Base-by-base conservation (phyloP, 2,329 filamentous ascomycete genomes). In the Fusarium sambucinum region DNA sequence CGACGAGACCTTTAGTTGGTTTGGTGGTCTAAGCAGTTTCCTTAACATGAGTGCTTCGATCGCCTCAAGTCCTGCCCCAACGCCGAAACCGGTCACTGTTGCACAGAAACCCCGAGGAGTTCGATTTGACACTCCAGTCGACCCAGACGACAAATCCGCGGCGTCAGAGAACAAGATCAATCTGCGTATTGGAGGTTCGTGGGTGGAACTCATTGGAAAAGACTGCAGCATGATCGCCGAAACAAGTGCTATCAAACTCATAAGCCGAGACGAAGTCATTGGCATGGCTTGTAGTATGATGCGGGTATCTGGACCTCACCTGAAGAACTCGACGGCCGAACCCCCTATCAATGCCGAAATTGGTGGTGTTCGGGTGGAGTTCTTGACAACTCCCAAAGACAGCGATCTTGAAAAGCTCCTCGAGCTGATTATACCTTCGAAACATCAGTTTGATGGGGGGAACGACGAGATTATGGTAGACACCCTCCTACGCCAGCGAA, bases 391-490 rank as follows among this genome's bases (percentile, higher is more conserved):
- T 1, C 95, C 96, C 0, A 90, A 90, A 64, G 90, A 97, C 70
- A 82, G 85, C 19, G 96, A 99, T 77, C 83, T 99, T 1, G 91
- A 94, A 73, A 88, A 90, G 33, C 84, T 99, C 2, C 82, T 99
- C 0, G 90, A 92, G 53, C 85, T 99, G 52, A 92, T 99, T 56
- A 97, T 92, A 9, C 96, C 96, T 0, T 97, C 94, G 0, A 96
- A 94, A 68, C 89, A 96, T 77, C 93, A 94, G 67, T 97, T 96
- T 72, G 86, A 90, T 68, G 90, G 95, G 63, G 89, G 90, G 46
- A 92, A 96, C 63, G 93, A 97, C 72, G 95, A 98, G 73, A 97
- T 99, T 63, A 90, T 99, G 84, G 87, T 99, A 23, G 95, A 98
- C 72, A 97, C 93, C 1, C 84, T 99, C 1, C 81, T 98, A 16